Conservation (phyloP, 2,329 filamentous ascomycete genomes). For the Diaporthe longicolla region DNA sequence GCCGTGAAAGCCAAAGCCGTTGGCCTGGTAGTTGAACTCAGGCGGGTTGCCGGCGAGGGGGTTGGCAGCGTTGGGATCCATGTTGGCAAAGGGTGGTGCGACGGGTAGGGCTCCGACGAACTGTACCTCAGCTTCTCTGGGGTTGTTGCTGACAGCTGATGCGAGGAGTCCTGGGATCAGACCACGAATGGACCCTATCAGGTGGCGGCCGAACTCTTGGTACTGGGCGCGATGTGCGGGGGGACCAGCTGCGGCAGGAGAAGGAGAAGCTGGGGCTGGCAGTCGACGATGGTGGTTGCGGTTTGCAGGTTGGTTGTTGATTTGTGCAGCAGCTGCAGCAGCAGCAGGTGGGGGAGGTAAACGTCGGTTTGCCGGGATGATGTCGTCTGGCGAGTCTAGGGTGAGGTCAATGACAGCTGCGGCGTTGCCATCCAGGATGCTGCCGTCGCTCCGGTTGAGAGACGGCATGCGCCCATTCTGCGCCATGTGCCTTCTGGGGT, state of each 20-base stretch:
- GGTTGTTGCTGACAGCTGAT: constrained; percentile 25
- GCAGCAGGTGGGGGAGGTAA: constrained; percentile 37
- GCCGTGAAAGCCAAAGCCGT: constrained; percentile 49
- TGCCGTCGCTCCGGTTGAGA: constrained; percentile 61
- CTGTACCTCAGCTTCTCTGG: constrained; percentile 50
- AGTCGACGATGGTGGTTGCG: constrained; percentile 20
- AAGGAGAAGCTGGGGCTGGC: constrained; percentile 30
- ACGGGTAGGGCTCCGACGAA: constrained; percentile 43
- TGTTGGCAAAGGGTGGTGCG: constrained; percentile 29
- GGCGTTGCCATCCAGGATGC: constrained; percentile 51
- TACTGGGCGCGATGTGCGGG: constrained; percentile 19
- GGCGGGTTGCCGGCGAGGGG: constrained; percentile 49
- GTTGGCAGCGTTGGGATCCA: constrained; percentile 44
- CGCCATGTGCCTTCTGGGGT: constrained; percentile 59
- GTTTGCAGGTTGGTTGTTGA: constrained; percentile 19
- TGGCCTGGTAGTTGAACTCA: constrained; percentile 52
- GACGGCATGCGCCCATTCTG: constrained; percentile 58
- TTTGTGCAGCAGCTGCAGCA: constrained; percentile 4
- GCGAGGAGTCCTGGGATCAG: constrained; percentile 27
- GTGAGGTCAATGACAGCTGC: constrained; percentile 67
- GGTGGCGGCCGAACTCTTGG: constrained; percentile 27
- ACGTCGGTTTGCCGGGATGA: constrained; percentile 36
- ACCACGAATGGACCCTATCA: constrained; percentile 29
- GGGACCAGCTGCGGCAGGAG: neutral
- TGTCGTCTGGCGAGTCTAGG: constrained; percentile 56